A percentile compares a stretch with the other conserved stretches of the same genome.
Conservation (phyloP, 2,329 filamentous ascomycete genomes). For the Huntiella moniliformis region DNA sequence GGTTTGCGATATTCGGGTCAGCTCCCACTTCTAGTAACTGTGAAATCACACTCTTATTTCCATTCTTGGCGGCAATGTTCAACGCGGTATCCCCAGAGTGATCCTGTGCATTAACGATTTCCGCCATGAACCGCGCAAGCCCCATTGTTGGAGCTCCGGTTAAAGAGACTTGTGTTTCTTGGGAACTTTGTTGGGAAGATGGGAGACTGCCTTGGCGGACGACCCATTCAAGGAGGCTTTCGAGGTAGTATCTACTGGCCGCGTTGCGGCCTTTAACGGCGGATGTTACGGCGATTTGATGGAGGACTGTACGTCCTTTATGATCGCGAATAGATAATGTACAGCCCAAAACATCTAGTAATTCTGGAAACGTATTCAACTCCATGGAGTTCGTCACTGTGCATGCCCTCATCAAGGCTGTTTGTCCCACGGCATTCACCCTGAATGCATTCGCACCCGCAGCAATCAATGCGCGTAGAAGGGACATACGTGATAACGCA, state of each 20-base stretch:
- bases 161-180: slow-evolving; percentile 21
- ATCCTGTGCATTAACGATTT: slow-evolving; percentile 92
- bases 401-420: slow-evolving; percentile 80
- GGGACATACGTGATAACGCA: slow-evolving; percentile 66
- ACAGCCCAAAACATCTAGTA: slow-evolving; percentile 72
- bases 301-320: slow-evolving; percentile 76
- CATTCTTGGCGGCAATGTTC: slow-evolving; percentile 82
- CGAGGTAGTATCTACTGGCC: slow-evolving; percentile 88
- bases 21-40: slow-evolving; percentile 90
- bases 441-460: slow-evolving; percentile 76
- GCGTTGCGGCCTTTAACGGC: slow-evolving; percentile 84
- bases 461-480: slow-evolving; percentile 63
- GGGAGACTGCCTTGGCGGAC: slow-evolving; percentile 61
- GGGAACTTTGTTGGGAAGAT: slow-evolving; percentile 19
- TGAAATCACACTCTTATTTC: slow-evolving; percentile 88
- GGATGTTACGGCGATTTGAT: slow-evolving; percentile 91
- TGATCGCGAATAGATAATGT: slow-evolving; percentile 83
- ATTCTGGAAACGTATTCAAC: slow-evolving; percentile 70
- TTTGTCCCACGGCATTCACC: slow-evolving; percentile 78
- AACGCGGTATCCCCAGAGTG: slow-evolving; percentile 87
- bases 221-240: slow-evolving; percentile 84
- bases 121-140: slow-evolving; percentile 82
- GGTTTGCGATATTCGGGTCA: slow-evolving; percentile 78
- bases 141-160: slow-evolving; percentile 48
- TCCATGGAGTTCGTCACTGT: slow-evolving; percentile 90